Evolutionary conservation across 2,329 filamentous ascomycete species (phyloP).

Genomic region (Arthrobotrys musiformis): DNA sequence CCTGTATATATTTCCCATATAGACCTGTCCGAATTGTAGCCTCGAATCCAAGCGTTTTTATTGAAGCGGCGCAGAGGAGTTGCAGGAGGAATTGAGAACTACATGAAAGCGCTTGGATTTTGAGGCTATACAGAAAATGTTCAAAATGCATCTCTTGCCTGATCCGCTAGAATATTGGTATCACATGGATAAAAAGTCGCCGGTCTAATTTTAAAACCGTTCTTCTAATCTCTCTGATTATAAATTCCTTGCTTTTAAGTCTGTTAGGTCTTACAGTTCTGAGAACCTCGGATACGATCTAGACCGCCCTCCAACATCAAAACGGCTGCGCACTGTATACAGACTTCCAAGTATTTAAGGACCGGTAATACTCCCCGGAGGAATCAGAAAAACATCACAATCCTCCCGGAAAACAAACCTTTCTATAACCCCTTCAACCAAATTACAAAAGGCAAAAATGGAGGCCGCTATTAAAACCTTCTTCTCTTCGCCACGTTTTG

Average conservation of each 20-base stretch:
- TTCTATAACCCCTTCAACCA: neutral
- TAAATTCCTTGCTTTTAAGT: neutral
- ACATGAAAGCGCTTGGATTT: neutral
- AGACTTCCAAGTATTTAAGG: too few relatives aligned
- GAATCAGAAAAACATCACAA: too few relatives aligned
- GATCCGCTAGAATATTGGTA: neutral
- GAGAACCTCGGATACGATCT: neutral
- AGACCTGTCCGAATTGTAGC: neutral
- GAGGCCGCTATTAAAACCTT: constrained; percentile 79
- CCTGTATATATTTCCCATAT: constrained; percentile 21
- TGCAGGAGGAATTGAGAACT: neutral
- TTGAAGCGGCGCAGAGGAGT: neutral
- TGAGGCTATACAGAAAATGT: neutral
- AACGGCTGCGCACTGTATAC: neutral
- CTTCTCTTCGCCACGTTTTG: constrained; percentile 73
- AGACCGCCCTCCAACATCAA: neutral
- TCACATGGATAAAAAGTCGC: constrained; percentile 19
- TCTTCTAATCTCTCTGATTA: neutral
- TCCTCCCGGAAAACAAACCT: constrained; percentile 8
- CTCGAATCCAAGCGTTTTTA: neutral
- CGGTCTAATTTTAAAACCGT: neutral
- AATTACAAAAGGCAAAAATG: constrained; percentile 63
- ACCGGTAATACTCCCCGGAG: too few relatives aligned
- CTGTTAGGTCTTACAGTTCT: neutral
- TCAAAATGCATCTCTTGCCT: constrained; percentile 19